These are phyloP conservation scores for Ballota nigra DNA, from an alignment of 257 asterid species.

Conservation along the genomic window DNA sequence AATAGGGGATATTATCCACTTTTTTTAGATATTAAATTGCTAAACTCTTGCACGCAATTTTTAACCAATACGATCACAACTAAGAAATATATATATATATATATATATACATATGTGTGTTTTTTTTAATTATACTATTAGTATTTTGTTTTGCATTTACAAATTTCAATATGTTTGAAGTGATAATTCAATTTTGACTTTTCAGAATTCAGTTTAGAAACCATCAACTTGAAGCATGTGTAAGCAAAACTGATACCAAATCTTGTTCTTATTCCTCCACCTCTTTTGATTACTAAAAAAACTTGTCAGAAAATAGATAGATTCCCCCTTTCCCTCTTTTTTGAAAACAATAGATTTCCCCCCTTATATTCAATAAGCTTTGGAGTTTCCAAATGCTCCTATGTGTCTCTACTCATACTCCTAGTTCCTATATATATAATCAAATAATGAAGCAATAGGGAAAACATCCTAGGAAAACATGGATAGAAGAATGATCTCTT, in stretches of 20 bases:
- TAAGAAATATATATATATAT: too few relatives aligned
- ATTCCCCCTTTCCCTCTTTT: too few relatives aligned
- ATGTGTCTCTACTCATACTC: constrained; percentile 1
- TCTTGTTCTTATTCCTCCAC: constrained; percentile 7
- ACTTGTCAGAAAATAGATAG: not conserved
- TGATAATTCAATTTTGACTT: not conserved
- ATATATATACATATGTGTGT: too few relatives aligned
- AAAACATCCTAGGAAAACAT: constrained; percentile 1
- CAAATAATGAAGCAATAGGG: not conserved
- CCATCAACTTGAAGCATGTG: not conserved
- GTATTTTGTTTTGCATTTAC: not conserved
- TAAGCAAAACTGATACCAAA: not conserved
- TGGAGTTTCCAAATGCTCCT: not conserved
- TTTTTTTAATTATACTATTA: too few relatives aligned
- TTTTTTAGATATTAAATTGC: too few relatives aligned
- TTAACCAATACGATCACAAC: too few relatives aligned
- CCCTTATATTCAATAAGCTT: not conserved
- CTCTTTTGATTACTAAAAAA: not conserved
- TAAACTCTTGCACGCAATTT: too few relatives aligned
- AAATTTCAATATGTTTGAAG: not conserved
- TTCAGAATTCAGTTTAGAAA: not conserved
- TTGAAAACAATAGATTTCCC: not conserved
- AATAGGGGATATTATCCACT: too few relatives aligned
- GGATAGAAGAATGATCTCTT: constrained; percentile 1
- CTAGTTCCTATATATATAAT: not conserved